Percentiles rank a stretch among this genome's conserved stretches.
Conservation (phyloP, 2,329 filamentous ascomycete genomes). For the Colletotrichum sp. region DNA sequence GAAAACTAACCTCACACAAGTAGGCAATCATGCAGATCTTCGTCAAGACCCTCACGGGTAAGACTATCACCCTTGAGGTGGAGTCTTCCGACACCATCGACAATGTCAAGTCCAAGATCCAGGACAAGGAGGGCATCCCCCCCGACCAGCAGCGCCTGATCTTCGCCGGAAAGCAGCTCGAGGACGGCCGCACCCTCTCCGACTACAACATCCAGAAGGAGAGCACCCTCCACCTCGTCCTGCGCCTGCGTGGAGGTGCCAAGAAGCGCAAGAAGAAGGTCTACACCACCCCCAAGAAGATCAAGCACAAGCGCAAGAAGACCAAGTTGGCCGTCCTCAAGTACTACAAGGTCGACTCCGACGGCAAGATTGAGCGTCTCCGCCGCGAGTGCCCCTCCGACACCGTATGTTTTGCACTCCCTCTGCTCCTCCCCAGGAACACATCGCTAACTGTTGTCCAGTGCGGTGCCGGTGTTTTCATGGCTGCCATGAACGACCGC, state of each 20-base stretch:
- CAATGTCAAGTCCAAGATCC: slow-evolving; percentile 99
- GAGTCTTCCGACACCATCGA: slow-evolving; percentile 99
- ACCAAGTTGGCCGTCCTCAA: slow-evolving; percentile 99
- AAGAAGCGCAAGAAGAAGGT: slow-evolving; percentile 99
- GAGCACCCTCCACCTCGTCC: slow-evolving; percentile 96
- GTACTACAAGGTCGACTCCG: slow-evolving; percentile 99
- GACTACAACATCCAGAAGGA: slow-evolving; percentile 99
- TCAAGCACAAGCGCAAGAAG: slow-evolving; percentile 99
- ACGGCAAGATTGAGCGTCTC: slow-evolving; percentile 99
- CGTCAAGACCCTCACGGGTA: slow-evolving; percentile 92
- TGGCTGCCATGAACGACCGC: slow-evolving; percentile 99
- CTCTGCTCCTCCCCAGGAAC: background rate
- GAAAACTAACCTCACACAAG: slow-evolving; percentile 44
- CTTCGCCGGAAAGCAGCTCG: slow-evolving; percentile 99
- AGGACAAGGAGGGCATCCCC: slow-evolving; percentile 99
- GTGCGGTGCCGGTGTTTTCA: slow-evolving; percentile 99
- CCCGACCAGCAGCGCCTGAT: slow-evolving; percentile 99
- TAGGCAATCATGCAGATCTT: slow-evolving; percentile 79
- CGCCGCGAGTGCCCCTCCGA: slow-evolving; percentile 95
- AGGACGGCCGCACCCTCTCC: slow-evolving; percentile 97
- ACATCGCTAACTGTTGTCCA: slow-evolving; percentile 48
- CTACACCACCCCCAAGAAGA: slow-evolving; percentile 99
- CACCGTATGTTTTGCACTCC: slow-evolving; percentile 66
- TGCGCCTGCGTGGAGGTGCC: slow-evolving; percentile 91
- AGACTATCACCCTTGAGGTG: slow-evolving; percentile 99